Base-by-base conservation (phyloP, 2,329 filamentous ascomycete genomes). In the Fusarium temperatum region DNA sequence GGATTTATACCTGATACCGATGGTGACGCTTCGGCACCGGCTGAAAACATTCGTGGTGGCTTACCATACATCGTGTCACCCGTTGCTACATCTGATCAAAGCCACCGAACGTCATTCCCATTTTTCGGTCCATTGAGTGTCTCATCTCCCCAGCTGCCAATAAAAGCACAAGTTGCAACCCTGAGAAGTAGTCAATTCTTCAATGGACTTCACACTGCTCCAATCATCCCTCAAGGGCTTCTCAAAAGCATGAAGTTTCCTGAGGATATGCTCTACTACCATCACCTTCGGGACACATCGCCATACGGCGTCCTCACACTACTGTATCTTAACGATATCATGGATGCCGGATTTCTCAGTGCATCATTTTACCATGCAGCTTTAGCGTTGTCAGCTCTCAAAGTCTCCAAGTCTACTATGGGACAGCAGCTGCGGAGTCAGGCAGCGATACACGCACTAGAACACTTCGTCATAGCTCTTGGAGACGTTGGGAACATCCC, bases 181-280 rank as follows among this genome's bases (percentile, higher is more conserved):
- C 24, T 14, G 14, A 32, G n/a, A 17, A 24, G 30, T 6, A 44
- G 36, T 14, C 38, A 24, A 18, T 60, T 74, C 53, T 32, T 55
- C 39, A 57, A 44, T 9, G 64, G 65, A 11, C 67, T 68, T 22
- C 38, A 26, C n/a, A 67, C 44, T 15, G 15, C 48, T 26, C 66
- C 66, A 0, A 53, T 65, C 28, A 71, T 71, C 26, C 72, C 72
- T 5, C 63, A 51, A 13, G 72, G 71, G 3, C 28, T 74, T 0
- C 36, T 74, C 4, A 67, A 68, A 5, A 61, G 60, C 3, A 72
- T 63, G 47, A 75, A 57, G 15, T 75, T 75, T 6, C 53, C 69
- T 4, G 69, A 75, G 18, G 72, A 75, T 12, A 70, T 75, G 66
- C 45, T 75, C 2, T 75, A 75, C 28, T 75, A 75, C 7, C 73